Conservation (phyloP, 768 basidiomycete species). For the Fistulinella prunicolor region DNA sequence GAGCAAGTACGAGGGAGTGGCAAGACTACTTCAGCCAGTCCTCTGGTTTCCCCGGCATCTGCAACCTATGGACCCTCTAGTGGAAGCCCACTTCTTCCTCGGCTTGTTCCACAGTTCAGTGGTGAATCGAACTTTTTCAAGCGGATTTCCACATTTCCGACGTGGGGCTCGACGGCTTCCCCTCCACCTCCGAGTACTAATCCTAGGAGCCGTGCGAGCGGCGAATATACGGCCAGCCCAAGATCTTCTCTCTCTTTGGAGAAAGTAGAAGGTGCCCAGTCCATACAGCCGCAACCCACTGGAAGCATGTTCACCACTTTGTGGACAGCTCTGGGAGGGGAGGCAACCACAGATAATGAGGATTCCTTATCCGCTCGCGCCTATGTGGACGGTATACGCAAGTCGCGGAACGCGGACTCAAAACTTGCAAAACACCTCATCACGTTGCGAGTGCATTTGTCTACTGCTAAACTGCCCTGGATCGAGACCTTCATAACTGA, state of each 20-base stretch:
- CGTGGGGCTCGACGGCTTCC: conserved; percentile 48
- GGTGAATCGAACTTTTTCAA: conserved; percentile 67
- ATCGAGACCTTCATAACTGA: conserved; percentile 67
- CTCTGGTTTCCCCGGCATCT: conserved; percentile 35
- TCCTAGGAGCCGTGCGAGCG: conserved; percentile 36
- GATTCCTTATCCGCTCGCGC: conserved; percentile 49
- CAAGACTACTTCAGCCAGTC: conserved; percentile 30
- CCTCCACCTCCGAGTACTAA: conserved; percentile 31
- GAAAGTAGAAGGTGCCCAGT: conserved; percentile 28
- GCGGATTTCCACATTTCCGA: conserved; percentile 57
- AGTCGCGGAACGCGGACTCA: conserved; percentile 50
- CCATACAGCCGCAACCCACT: conserved; percentile 62
- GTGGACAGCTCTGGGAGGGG: conserved; percentile 70
- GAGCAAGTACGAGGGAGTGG: conserved; percentile 46
- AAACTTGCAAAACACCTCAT: conserved; percentile 76
- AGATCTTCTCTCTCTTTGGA: conserved; percentile 26
- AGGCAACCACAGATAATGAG: conserved; percentile 36
- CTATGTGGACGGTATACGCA: conserved; percentile 62
- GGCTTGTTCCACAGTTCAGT: conserved; percentile 71
- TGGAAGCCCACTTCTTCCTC: conserved; percentile 53
- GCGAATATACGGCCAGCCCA: conserved; percentile 34
- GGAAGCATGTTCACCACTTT: conserved; percentile 75
- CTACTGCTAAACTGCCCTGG: conserved; percentile 77
- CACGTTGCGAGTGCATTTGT: conserved; percentile 79
- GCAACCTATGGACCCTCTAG: conserved; percentile 61